These are phyloP conservation scores for Dactylonectria estremocensis DNA, from an alignment of 2,329 filamentous ascomycete genomes.

Conservation along the genomic window DNA sequence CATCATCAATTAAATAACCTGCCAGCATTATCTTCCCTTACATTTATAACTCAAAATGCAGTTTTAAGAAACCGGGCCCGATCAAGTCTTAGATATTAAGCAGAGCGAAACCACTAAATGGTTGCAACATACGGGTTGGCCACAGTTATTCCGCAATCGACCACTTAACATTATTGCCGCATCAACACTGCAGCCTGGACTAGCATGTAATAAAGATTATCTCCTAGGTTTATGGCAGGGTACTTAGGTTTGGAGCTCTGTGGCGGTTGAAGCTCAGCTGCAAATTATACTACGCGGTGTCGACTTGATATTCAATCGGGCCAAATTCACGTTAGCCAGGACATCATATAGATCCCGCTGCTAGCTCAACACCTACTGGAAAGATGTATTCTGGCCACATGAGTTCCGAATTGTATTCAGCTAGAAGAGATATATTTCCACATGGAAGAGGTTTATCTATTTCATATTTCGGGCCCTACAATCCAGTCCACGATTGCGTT, in stretches of 20 bases:
- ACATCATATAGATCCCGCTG: background rate
- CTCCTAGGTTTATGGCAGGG: constrained; percentile 1
- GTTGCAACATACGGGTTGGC: constrained; percentile 10
- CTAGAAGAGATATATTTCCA: background rate
- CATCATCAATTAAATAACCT: background rate
- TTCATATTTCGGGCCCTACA: background rate
- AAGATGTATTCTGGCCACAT: background rate
- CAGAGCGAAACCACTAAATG: constrained; percentile 22
- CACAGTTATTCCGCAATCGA: constrained; percentile 15
- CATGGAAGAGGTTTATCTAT: background rate
- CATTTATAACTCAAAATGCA: constrained; percentile 1
- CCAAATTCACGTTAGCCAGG: background rate
- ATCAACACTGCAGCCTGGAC: constrained; percentile 14
- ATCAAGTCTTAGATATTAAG: constrained; percentile 1
- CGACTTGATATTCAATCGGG: background rate
- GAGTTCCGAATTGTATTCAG: background rate
- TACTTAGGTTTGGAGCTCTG: constrained; percentile 1
- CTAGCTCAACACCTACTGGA: background rate
- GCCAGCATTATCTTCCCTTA: background rate
- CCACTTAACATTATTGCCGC: constrained; percentile 18
- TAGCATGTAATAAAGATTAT: constrained; percentile 3
- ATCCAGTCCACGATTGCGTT: background rate
- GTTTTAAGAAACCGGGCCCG: background rate
- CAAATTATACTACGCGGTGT: background rate
- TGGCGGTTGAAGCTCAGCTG: background rate